Conservation (phyloP, 805 yeast species). For the Kuraishia piskuri region DNA sequence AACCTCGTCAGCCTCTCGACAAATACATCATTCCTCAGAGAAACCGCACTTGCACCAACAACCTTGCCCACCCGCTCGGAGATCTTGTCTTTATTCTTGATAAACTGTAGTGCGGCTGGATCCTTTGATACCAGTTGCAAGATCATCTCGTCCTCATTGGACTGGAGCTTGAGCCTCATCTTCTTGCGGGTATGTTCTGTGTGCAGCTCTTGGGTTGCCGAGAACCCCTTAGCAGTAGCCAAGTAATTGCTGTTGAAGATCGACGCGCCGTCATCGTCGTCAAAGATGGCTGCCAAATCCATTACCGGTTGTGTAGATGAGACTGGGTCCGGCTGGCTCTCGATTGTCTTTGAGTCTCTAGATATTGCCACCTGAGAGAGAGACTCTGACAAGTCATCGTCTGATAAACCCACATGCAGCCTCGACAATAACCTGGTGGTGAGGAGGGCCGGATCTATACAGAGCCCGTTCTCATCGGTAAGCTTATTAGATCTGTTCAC, state of each 20-base stretch:
- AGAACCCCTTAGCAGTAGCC: constrained; percentile 12
- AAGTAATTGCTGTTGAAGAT: constrained; percentile 16
- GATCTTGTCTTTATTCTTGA: constrained; percentile 14
- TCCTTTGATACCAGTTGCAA: constrained; percentile 35
- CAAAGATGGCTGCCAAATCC: not conserved
- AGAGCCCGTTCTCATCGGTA: constrained; percentile 35
- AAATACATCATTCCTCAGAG: constrained; percentile 18
- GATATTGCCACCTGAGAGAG: not conserved
- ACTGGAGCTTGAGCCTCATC: constrained; percentile 13
- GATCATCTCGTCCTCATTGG: constrained; percentile 23
- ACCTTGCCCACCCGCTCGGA: constrained; percentile 14
- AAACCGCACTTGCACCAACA: constrained; percentile 3
- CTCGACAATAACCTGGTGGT: constrained; percentile 43
- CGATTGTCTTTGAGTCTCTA: not conserved
- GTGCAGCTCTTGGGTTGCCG: constrained; percentile 34
- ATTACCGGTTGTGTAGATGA: not conserved
- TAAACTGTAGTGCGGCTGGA: constrained; percentile 42
- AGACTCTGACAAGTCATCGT: constrained; percentile 26
- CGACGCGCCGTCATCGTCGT: not conserved
- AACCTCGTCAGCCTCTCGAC: constrained; percentile 43
- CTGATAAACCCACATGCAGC: constrained; percentile 44
- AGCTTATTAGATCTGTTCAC: constrained; percentile 33
- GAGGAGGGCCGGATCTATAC: constrained; percentile 42
- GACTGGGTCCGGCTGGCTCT: not conserved
- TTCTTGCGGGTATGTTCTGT: constrained; percentile 27